Conservation (phyloP, 352 stramenopile species). For the Phytophthora europaea region DNA sequence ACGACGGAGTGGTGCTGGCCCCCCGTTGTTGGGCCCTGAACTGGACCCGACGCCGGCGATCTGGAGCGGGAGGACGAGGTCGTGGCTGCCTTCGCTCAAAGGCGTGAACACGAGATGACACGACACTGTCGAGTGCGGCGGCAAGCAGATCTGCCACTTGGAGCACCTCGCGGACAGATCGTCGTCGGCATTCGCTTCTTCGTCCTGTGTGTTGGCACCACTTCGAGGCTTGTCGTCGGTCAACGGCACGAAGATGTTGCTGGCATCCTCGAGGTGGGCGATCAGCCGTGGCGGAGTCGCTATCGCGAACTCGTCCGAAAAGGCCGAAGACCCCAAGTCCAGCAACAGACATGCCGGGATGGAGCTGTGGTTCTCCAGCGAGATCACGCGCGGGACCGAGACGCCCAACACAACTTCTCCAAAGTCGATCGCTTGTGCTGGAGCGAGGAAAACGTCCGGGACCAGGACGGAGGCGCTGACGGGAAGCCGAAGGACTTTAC, state of each 20-base stretch:
- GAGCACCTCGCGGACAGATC: conserved; percentile 35
- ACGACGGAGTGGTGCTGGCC: conserved; percentile 47
- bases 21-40: conserved; percentile 11
- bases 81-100: conserved; percentile 44
- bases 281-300: conserved; percentile 60
- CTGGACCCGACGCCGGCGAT: conserved; percentile 61
- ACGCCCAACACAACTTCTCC: conserved; percentile 86
- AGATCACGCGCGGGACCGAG: conserved; percentile 64
- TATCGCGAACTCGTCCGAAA: conserved; percentile 77
- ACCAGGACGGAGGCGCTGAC: conserved; percentile 77
- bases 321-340: conserved; percentile 56
- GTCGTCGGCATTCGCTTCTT: not conserved
- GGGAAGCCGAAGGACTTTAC: conserved; percentile 72
- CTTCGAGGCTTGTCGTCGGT: conserved; percentile 22
- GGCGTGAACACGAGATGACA: conserved; percentile 87
- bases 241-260: conserved; percentile 82
- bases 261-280: conserved; percentile 76
- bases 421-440: conserved; percentile 66
- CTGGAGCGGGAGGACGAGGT: conserved; percentile 79
- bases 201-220: conserved; percentile 7
- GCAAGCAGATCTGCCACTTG: conserved; percentile 82
- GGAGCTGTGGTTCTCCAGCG: conserved; percentile 80
- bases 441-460: conserved; percentile 78
- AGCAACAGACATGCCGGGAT: conserved; percentile 87
- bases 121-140: conserved; percentile 69